Percentiles rank a stretch among this genome's conserved stretches.
phyloP scores from a whole-genome alignment of 1,139 yeast species.

The Saccharomyces hybrid region DNA sequence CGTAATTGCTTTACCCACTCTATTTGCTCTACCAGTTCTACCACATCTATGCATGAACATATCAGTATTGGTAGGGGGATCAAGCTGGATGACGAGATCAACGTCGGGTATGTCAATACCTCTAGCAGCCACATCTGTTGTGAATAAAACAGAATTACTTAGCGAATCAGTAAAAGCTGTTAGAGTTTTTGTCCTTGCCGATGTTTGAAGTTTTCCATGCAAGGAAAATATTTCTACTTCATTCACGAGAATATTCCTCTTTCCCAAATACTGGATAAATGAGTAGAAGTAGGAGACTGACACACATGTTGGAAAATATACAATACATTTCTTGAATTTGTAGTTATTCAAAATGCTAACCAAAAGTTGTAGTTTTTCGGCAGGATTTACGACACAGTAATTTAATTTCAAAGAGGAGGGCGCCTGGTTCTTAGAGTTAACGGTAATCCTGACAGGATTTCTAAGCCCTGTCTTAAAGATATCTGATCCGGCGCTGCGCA shows the following conservation, averaged over 20 bases:
- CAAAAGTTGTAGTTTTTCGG: conserved; percentile 50
- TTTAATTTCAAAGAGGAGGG: conserved; percentile 63
- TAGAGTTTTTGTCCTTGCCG: conserved; percentile 66
- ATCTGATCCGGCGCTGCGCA: conserved; percentile 65
- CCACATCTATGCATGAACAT: conserved; percentile 87
- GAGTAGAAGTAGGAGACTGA: conserved; percentile 70
- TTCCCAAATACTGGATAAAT: conserved; percentile 37
- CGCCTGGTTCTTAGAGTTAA: conserved; percentile 37
- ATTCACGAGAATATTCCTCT: conserved; percentile 18
- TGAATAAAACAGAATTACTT: conserved; percentile 55
- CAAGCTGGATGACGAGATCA: conserved; percentile 77
- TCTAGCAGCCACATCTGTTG: conserved; percentile 87
- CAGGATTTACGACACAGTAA: conserved; percentile 55
- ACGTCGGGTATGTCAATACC: conserved; percentile 92
- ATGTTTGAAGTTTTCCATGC: conserved; percentile 78
- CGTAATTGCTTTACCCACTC: conserved; percentile 68
- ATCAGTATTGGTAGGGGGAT: conserved; percentile 88
- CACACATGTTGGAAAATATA: conserved; percentile 85
- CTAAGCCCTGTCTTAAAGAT: conserved; percentile 76
- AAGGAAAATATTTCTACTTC: conserved; percentile 51
- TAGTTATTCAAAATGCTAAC: conserved; percentile 46
- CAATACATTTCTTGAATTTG: conserved; percentile 67
- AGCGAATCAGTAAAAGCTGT: conserved; percentile 44
- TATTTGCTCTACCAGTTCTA: conserved; percentile 86
- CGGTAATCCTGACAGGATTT: conserved; percentile 80